These are phyloP conservation scores for Cicer chorassanicum DNA, from an alignment of 306 rosid genomes.

Conservation along the genomic window DNA sequence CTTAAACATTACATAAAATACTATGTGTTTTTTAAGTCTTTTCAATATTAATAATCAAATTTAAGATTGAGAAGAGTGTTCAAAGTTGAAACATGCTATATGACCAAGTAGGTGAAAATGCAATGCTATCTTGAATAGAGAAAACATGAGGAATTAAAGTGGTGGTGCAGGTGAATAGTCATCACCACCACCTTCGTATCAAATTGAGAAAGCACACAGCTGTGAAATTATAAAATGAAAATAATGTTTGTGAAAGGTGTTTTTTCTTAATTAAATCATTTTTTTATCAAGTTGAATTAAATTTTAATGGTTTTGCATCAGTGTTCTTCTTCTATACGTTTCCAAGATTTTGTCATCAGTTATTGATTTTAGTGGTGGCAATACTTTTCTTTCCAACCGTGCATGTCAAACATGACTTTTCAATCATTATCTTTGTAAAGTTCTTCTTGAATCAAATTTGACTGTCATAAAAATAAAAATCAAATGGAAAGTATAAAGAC, in stretches of 20 bases:
- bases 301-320: background rate
- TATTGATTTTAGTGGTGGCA: background rate
- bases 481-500: too few relatives aligned
- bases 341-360: too few relatives aligned
- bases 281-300: background rate
- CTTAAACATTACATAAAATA: conserved; percentile 21
- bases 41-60: background rate
- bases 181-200: background rate
- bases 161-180: conserved; percentile 2
- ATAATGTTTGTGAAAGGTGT: background rate
- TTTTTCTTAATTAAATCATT: background rate
- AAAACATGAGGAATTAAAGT: background rate
- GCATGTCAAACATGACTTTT: background rate
- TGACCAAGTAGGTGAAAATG: background rate
- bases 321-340: too few relatives aligned
- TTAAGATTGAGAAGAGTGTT: background rate
- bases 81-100: background rate
- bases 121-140: background rate
- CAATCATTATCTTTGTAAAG: background rate
- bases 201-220: background rate
- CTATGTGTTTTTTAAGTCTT: background rate
- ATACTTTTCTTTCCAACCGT: background rate
- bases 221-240: background rate
- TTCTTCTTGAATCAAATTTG: background rate
- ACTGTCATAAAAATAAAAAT: background rate